Percentiles rank a stretch among this genome's conserved stretches.
Evolutionary conservation across 2,329 filamentous ascomycete genomes (phyloP).

Genomic region (Cercospora brassicicola): DNA sequence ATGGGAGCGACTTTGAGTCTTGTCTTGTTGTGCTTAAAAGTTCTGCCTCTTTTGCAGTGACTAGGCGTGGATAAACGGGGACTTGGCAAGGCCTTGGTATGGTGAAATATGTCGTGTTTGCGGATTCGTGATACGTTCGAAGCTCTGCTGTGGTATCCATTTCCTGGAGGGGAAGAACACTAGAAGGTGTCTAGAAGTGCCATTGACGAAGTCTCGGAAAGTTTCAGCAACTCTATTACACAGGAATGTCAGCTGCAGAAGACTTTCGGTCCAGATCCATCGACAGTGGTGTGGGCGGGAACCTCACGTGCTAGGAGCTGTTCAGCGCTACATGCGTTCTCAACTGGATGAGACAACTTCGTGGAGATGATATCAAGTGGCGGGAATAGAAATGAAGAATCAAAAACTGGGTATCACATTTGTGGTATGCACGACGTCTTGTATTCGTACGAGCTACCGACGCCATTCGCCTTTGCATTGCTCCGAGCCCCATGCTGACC

Average conservation of each 20-base stretch:
- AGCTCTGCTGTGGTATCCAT: not conserved
- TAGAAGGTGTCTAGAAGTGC: not conserved
- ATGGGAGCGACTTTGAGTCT: not conserved
- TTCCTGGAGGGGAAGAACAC: not conserved
- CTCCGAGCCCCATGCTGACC: constrained; percentile 7
- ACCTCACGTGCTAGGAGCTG: not conserved
- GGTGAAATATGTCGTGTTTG: not conserved
- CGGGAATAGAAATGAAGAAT: not conserved
- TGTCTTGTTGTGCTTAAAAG: not conserved
- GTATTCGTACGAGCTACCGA: constrained; percentile 20
- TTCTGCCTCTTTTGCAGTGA: not conserved
- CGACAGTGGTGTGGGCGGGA: not conserved
- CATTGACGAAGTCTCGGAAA: not conserved
- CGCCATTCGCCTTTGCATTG: constrained; percentile 29
- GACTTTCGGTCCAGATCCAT: not conserved
- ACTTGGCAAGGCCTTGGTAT: not conserved
- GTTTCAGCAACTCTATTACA: not conserved
- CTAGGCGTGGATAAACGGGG: not conserved
- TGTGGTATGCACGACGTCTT: constrained; percentile 18
- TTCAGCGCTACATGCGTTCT: not conserved
- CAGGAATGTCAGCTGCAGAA: not conserved
- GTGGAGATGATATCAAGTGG: not conserved
- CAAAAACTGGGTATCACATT: constrained; percentile 16
- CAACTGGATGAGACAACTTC: too few species aligned
- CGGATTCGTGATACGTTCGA: not conserved